Conservation (phyloP, 495 filamentous ascomycete species). For the Neurospora sp. region DNA sequence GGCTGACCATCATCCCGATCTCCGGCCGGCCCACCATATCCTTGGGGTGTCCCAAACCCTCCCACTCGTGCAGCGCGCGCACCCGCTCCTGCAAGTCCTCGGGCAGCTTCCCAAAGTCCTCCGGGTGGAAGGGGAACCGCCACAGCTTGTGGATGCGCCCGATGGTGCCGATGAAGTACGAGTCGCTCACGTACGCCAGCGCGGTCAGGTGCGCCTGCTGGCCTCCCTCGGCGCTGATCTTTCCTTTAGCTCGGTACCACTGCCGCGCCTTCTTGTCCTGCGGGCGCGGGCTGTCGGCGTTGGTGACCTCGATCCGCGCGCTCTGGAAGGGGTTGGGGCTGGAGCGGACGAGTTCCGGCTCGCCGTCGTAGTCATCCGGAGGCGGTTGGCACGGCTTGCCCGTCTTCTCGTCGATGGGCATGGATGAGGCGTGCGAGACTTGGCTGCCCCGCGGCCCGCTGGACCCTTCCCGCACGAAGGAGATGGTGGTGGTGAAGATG, state of each 20-base stretch:
- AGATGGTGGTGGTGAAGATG: constrained; percentile 92
- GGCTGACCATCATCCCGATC: constrained; percentile 91
- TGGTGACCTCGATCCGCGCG: constrained; percentile 41
- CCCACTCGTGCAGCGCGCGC: constrained; percentile 28
- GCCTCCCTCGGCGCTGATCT: constrained; percentile 53
- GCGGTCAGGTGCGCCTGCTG: constrained; percentile 71
- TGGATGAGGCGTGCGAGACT: constrained; percentile 49
- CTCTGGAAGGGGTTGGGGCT: constrained; percentile 48
- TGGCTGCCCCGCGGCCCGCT: constrained; percentile 43
- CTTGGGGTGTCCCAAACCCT: constrained; percentile 29
- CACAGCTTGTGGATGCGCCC: constrained; percentile 63
- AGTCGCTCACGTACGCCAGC: constrained; percentile 86
- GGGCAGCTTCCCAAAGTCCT: constrained; percentile 23
- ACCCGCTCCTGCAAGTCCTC: constrained; percentile 19
- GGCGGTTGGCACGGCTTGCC: constrained; percentile 19
- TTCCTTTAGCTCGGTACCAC: constrained; percentile 69
- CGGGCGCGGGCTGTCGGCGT: constrained; percentile 28
- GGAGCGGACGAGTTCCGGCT: constrained; percentile 23
- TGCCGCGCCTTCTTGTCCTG: constrained; percentile 62
- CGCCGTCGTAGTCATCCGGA: constrained; percentile 26
- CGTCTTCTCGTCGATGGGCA: constrained; percentile 38
- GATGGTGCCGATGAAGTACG: constrained; percentile 86
- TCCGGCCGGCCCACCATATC: constrained; percentile 33
- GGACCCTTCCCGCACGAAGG: constrained; percentile 65
- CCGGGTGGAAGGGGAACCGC: constrained; percentile 40